A percentile compares a stretch with the other conserved stretches of the same genome.
These are phyloP conservation scores for Monilinia vaccinii-corymbosi DNA, from an alignment of 2,329 filamentous ascomycete species.

Conservation along the genomic window DNA sequence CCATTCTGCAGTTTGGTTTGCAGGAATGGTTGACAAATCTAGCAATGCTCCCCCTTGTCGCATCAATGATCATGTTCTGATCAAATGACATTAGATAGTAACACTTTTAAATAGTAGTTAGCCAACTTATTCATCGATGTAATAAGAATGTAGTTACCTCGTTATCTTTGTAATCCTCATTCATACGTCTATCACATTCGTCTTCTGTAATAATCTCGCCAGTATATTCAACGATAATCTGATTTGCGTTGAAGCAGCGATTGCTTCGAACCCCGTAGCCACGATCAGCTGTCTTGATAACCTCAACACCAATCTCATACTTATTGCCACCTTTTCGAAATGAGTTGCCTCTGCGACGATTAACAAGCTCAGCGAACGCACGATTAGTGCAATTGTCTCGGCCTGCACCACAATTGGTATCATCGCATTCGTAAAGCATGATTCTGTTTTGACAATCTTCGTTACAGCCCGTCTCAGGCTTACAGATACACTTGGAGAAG, in stretches of 20 bases:
- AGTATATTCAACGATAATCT: conserved; percentile 98
- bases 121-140: conserved; percentile 10
- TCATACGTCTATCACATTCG: conserved; percentile 91
- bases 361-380: conserved; percentile 70
- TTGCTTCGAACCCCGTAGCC: conserved; percentile 90
- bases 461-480: conserved; percentile 68
- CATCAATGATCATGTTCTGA: conserved; percentile 97
- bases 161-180: conserved; percentile 85
- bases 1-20: conserved; percentile 93
- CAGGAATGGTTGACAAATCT: conserved; percentile 98
- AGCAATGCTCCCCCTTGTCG: conserved; percentile 89
- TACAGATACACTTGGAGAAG: conserved; percentile 70
- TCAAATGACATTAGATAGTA: conserved; percentile 99
- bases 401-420: conserved; percentile 75
- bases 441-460: conserved; percentile 89
- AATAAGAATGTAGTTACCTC: conserved; percentile 48
- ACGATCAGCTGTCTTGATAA: conserved; percentile 80
- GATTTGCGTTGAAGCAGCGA: conserved; percentile 74
- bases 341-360: conserved; percentile 48
- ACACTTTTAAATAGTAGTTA: conserved; percentile 46
- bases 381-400: conserved; percentile 73
- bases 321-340: conserved; percentile 55
- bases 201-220: conserved; percentile 95
- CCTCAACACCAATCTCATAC: conserved; percentile 89
- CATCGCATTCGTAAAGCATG: conserved; percentile 96